Evolutionary conservation across 208 protist genomes (phyloP).

Genomic region (Crithidia brevicula): DNA sequence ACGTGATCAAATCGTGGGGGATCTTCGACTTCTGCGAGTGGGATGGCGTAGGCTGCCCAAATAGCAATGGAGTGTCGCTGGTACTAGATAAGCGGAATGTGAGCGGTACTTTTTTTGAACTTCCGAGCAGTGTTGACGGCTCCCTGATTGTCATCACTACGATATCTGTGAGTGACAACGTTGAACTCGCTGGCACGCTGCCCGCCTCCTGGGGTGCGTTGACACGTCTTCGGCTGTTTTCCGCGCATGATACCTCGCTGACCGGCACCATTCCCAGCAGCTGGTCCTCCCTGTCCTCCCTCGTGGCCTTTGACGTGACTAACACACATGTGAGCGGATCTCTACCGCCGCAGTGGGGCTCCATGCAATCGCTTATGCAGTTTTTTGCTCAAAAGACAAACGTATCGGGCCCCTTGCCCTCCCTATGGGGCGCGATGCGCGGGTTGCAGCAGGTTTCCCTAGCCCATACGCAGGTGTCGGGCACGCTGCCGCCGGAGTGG

Average conservation of each 20-base stretch:
- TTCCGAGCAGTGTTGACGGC: no score
- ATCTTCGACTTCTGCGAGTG: no score
- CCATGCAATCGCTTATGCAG: not conserved
- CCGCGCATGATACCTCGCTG: not conserved
- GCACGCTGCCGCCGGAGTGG: constrained; percentile 16
- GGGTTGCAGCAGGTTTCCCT: not conserved
- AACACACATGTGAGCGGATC: not conserved
- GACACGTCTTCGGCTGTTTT: not conserved
- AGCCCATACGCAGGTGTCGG: not conserved
- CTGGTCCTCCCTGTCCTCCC: not conserved
- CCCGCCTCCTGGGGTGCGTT: not conserved
- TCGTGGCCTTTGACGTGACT: not conserved
- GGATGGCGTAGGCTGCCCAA: no score
- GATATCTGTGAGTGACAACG: no score
- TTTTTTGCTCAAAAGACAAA: not conserved
- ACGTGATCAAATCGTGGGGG: no score
- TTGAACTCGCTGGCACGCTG: not conserved
- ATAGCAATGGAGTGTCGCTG: no score
- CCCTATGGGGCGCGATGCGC: not conserved
- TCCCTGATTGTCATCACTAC: no score
- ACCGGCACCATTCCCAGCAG: not conserved
- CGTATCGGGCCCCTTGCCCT: not conserved
- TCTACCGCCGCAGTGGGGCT: not conserved
- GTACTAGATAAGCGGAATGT: no score
- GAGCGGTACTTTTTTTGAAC: no score